These are phyloP conservation scores for Saccharomycopsis sp. DNA, from an alignment of 805 yeast species.

Conservation along the genomic window DNA sequence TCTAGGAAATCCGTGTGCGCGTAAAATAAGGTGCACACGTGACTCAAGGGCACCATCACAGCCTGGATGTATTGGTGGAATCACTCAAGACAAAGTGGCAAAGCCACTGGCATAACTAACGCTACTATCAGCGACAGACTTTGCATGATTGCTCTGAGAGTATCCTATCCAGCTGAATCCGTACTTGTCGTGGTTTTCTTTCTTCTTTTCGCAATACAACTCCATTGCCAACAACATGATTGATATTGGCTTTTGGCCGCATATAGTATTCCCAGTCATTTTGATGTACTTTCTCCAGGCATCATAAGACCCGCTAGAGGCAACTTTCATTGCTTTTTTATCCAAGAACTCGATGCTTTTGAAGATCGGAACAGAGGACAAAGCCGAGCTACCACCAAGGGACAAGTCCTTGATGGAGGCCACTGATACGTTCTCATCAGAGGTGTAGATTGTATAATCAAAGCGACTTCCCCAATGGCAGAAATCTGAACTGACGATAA, in stretches of 20 bases:
- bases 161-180: conserved; percentile 68
- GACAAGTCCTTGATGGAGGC: too few species aligned
- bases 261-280: conserved; percentile 77
- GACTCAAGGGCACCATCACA: too few species aligned
- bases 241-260: conserved; percentile 82
- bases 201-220: conserved; percentile 20
- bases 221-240: conserved; percentile 52
- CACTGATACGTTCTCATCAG: conserved; percentile 21
- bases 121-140: conserved; percentile 49
- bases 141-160: conserved; percentile 59
- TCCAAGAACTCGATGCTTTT: conserved; percentile 71
- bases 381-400: not conserved
- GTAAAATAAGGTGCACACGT: too few species aligned
- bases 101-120: conserved; percentile 90
- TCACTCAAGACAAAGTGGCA: too few species aligned
- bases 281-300: conserved; percentile 62
- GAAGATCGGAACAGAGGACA: conserved; percentile 41
- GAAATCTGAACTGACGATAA: conserved; percentile 82
- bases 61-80: too few species aligned
- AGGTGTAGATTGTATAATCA: conserved; percentile 45
- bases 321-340: conserved; percentile 54
- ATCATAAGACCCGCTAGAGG: conserved; percentile 44
- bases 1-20: too few species aligned
- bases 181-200: conserved; percentile 22
- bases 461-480: conserved; percentile 88